These are phyloP conservation scores for Stipa capillata DNA, from an alignment of 176 grass and related monocot species.

Conservation along the genomic window DNA sequence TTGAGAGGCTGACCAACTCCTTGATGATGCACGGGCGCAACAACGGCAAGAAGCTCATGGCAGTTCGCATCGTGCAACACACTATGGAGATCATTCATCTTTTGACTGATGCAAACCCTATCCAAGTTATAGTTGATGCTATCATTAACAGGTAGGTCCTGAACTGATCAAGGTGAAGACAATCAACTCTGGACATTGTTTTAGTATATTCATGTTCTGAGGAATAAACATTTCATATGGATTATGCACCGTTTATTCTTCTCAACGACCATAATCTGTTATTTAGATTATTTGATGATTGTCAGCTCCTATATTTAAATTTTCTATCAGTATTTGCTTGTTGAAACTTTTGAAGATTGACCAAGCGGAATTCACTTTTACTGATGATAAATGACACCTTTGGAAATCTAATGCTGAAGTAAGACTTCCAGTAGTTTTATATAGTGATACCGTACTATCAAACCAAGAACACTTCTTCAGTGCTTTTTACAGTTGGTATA, in stretches of 20 bases:
- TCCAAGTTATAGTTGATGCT: conserved; percentile 62
- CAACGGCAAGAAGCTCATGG: conserved; percentile 69
- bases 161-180: background rate
- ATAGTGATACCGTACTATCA: too few species aligned
- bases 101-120: conserved; percentile 59
- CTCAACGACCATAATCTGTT: too few species aligned
- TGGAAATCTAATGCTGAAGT: too few species aligned
- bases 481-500: too few species aligned
- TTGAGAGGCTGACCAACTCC: conserved; percentile 62
- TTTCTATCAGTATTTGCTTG: background rate
- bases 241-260: too few species aligned
- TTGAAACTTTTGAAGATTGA: background rate
- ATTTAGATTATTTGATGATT: too few species aligned
- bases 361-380: background rate
- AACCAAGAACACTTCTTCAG: too few species aligned
- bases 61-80: conserved; percentile 59
- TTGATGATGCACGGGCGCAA: conserved; percentile 79
- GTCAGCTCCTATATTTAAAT: background rate
- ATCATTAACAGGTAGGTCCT: conserved; percentile 59
- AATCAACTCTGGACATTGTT: background rate
- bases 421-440: too few species aligned
- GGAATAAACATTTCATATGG: background rate
- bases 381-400: background rate
- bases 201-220: too few species aligned
- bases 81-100: conserved; percentile 73